phyloP scores from a whole-genome alignment of 2,329 filamentous ascomycete genomes.

The Macrophomina tecta region DNA sequence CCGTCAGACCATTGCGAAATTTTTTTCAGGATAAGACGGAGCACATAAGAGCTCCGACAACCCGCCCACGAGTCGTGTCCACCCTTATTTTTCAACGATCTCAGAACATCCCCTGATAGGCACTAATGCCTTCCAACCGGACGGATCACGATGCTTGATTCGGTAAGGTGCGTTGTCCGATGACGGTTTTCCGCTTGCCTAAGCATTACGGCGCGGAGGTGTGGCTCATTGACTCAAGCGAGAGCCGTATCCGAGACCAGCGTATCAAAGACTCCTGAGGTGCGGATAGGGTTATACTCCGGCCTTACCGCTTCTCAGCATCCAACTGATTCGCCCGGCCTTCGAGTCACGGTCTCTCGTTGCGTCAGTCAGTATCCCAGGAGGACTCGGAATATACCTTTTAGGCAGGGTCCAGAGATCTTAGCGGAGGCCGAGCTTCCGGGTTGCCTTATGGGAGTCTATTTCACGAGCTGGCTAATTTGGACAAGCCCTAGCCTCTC shows the following conservation, averaged over 20 bases:
- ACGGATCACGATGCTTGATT: constrained; percentile 4
- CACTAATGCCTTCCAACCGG: constrained; percentile 4
- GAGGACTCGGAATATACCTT: constrained; percentile 1
- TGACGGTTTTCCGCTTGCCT: constrained; percentile 8
- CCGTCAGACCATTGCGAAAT: not conserved
- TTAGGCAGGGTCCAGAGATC: constrained; percentile 6
- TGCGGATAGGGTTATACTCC: constrained; percentile 27
- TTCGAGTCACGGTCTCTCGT: not conserved
- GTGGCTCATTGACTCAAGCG: constrained; percentile 12
- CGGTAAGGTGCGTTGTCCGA: constrained; percentile 16
- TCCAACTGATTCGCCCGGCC: not conserved
- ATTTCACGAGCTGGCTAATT: not conserved
- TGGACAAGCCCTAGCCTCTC: not conserved
- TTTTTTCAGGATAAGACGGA: not conserved
- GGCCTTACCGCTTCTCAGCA: not conserved
- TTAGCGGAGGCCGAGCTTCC: not conserved
- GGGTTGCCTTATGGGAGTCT: constrained; percentile 20
- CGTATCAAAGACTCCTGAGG: constrained; percentile 13
- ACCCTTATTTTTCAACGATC: not conserved
- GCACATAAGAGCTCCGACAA: constrained; percentile 2
- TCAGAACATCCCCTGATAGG: constrained; percentile 12
- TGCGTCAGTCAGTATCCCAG: not conserved
- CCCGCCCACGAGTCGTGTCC: constrained; percentile 13
- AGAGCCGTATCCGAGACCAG: constrained; percentile 10
- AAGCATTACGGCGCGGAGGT: constrained; percentile 7